These are phyloP conservation scores for Aquilaria yunnanensis DNA, from an alignment of 345 rosid genomes.

Conservation along the genomic window DNA sequence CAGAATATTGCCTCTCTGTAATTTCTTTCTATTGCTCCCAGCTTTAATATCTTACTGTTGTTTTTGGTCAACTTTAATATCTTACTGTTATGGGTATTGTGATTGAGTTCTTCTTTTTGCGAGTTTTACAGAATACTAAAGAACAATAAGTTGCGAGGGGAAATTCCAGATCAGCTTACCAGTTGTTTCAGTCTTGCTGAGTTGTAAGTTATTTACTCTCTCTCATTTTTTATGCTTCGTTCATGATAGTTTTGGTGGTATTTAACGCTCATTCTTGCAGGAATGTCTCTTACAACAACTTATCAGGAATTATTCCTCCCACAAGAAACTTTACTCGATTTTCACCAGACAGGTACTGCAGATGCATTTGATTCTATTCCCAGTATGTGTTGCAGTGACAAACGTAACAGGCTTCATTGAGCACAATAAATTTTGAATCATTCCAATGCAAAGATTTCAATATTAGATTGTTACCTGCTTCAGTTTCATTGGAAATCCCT, in stretches of 20 bases:
- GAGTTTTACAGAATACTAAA: constrained; percentile 49
- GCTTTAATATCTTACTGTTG: too few species aligned
- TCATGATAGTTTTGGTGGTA: background rate
- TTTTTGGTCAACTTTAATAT: too few species aligned
- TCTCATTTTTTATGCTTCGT: too few species aligned
- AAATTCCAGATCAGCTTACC: constrained; percentile 73
- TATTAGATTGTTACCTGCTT: background rate
- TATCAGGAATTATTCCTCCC: constrained; percentile 65
- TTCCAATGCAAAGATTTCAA: background rate
- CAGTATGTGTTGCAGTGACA: too few species aligned
- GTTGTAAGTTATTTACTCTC: constrained; percentile 38
- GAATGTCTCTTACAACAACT: constrained; percentile 83
- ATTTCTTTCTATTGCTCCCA: constrained; percentile 13
- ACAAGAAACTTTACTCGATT: constrained; percentile 60
- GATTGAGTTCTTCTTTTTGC: background rate
- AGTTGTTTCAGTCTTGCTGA: constrained; percentile 68
- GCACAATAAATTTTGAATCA: background rate
- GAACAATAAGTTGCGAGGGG: constrained; percentile 68
- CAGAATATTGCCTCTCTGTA: constrained; percentile 80
- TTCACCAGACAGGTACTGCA: constrained; percentile 53
- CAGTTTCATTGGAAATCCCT: constrained; percentile 80
- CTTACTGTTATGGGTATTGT: background rate
- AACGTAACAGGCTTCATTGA: too few species aligned
- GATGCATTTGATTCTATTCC: background rate
- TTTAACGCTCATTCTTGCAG: constrained; percentile 22